Evolutionary conservation across 768 basidiomycete genomes (phyloP), one percentile per base, ranked within the genome.

Genomic region (Tephrocybe sp.): DNA sequence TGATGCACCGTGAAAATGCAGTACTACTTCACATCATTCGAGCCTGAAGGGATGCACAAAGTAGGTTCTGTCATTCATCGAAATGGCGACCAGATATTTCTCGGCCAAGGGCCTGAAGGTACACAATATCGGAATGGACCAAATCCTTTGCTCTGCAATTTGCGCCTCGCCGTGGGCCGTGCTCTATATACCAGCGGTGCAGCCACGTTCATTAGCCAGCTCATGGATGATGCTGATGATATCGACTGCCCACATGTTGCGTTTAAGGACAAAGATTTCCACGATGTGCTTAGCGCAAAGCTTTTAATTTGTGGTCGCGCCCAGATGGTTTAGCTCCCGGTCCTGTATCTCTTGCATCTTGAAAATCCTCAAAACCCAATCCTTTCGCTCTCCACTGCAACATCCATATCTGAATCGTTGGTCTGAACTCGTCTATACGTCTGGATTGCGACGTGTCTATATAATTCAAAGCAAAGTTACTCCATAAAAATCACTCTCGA

Each of bases 111-210:
- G 8, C 50, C 57, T 13, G 53, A 58, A 9, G 61, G 51, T 5
- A n/a, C 18, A 15, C 39, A 39, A 40, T 18, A 52, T 43, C 54
- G 55, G 36, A 41, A 26, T 15, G 60, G 58, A 27, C 62, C 58
- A 3, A 42, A 51, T 31, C 60, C 60, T 11, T 18, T 59, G 9
- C 58, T 62, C 26, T 62, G 59, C 34, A 61, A 64, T 22, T 28
- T 60, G 22, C 56, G 45, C 26, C 61, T 63, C 35, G 61, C 59
- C 19, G 49, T 62, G 39, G 55, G 57, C 22, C 60, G 60, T 15
- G 56, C 57, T n/a, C 34, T 64, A 34, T 32, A 49, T 21, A 49
- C 41, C 16, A 55, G 50, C 18, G 50, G 50, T 16, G 51, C 50
- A 11, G 54, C 47, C 3, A 27, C 47, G 4, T 52, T 55, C 28